A percentile compares a stretch with the other conserved stretches of the same genome.
phyloP scores from a whole-genome alignment of 129 eudicot genomes.

The Escallonia rubra region DNA sequence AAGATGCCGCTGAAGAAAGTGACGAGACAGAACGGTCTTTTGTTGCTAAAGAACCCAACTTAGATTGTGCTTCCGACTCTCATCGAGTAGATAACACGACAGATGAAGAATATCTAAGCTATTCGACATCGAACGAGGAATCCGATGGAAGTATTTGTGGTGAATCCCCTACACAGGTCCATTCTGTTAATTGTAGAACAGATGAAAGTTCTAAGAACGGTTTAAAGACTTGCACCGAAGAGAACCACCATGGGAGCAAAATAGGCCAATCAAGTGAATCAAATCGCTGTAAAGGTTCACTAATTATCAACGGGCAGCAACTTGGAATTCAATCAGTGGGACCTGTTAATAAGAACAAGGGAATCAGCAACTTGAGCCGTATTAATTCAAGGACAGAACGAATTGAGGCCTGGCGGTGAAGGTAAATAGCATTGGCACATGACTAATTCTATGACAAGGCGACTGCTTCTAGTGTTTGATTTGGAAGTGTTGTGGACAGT shows the following conservation, averaged over 20 bases:
- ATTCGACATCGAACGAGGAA: slow-evolving; percentile 35
- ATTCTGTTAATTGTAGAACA: slow-evolving; percentile 1
- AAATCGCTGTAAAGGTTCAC: slow-evolving; percentile 1
- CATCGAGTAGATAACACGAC: slow-evolving; percentile 12
- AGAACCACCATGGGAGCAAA: slow-evolving; percentile 4
- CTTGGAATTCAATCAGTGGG: slow-evolving; percentile 20
- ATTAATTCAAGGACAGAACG: slow-evolving; percentile 49
- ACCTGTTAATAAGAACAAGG: slow-evolving; percentile 27
- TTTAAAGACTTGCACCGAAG: slow-evolving; percentile 4
- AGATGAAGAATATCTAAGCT: slow-evolving; percentile 32
- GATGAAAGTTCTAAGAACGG: slow-evolving; percentile 9
- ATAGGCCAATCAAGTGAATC: slow-evolving; percentile 25
- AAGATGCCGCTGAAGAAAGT: slow-evolving; percentile 15
- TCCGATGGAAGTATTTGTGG: slow-evolving; percentile 35
- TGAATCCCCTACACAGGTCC: slow-evolving; percentile 22
- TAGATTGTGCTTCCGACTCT: slow-evolving; percentile 22
- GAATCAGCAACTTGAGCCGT: slow-evolving; percentile 45
- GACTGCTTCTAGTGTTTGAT: no score
- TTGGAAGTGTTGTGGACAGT: no score
- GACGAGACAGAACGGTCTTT: slow-evolving; percentile 18
- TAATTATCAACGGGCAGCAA: slow-evolving; percentile 8
- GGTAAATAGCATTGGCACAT: no score
- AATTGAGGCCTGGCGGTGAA: slow-evolving; percentile 60
- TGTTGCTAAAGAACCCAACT: slow-evolving; percentile 28
- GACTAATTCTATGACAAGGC: no score